Percentiles rank a stretch among this genome's conserved stretches.
These are phyloP conservation scores for Henckelia pumila DNA, from an alignment of 257 asterid species.

Conservation along the genomic window DNA sequence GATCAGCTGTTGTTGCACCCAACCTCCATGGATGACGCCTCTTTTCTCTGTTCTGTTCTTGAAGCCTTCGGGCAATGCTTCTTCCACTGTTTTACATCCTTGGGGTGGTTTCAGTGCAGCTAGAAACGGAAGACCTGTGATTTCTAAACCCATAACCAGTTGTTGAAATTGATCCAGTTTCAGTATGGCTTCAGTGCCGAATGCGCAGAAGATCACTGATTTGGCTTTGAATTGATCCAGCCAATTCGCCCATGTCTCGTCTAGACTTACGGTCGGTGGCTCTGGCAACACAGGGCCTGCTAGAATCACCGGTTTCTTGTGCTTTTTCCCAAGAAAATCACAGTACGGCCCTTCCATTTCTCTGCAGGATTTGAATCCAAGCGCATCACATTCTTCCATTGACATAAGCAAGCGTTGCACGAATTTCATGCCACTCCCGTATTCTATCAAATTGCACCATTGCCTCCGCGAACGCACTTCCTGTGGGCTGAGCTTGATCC, in stretches of 20 bases:
- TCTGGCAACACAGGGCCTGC: constrained; percentile 38
- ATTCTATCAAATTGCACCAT: constrained; percentile 13
- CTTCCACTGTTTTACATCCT: constrained; percentile 33
- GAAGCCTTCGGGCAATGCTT: constrained; percentile 40
- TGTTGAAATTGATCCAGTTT: constrained; percentile 33
- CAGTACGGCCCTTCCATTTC: constrained; percentile 36
- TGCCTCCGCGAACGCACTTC: constrained; percentile 3
- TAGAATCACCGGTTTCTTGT: constrained; percentile 30
- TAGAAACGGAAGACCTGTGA: constrained; percentile 35
- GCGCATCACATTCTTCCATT: constrained; percentile 29
- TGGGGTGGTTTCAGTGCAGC: constrained; percentile 36
- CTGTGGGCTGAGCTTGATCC: constrained; percentile 25
- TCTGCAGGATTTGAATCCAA: constrained; percentile 38
- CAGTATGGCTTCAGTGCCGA: constrained; percentile 45
- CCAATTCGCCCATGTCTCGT: constrained; percentile 32
- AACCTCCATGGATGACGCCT: constrained; percentile 37
- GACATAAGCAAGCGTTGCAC: constrained; percentile 23
- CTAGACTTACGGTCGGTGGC: constrained; percentile 11
- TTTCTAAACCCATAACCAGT: constrained; percentile 35
- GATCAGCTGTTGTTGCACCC: constrained; percentile 45
- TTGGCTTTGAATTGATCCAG: constrained; percentile 24
- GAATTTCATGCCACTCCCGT: constrained; percentile 7
- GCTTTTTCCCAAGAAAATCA: constrained; percentile 26
- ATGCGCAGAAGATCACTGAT: constrained; percentile 37
- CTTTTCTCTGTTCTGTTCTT: constrained; percentile 19